phyloP scores from a whole-genome alignment of 2,329 filamentous ascomycete genomes.

The Chalaropsis ovoidea region DNA sequence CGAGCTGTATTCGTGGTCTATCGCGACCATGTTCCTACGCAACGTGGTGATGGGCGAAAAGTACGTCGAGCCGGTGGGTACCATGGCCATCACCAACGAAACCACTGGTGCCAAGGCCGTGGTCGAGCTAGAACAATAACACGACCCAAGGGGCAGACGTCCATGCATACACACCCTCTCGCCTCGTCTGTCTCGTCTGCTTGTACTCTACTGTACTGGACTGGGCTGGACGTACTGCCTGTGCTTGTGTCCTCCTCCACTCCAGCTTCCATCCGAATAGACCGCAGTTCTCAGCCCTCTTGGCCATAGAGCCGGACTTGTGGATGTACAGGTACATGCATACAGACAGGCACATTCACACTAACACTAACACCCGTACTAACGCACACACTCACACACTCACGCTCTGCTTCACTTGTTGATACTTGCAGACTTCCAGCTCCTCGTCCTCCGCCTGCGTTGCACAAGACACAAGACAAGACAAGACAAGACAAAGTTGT shows the following conservation, averaged over 20 bases:
- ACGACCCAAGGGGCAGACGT: too few species aligned
- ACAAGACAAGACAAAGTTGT: too few species aligned
- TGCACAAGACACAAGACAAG: too few species aligned
- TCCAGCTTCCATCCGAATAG: neutral
- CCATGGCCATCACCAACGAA: constrained; percentile 78
- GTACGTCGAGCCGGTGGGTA: constrained; percentile 89
- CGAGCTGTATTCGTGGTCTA: constrained; percentile 79
- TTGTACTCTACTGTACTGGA: too few species aligned
- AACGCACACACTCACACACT: too few species aligned
- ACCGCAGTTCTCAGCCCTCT: neutral
- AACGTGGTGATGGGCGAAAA: constrained; percentile 98
- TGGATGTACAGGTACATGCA: neutral
- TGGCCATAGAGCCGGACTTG: neutral
- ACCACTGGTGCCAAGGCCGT: constrained; percentile 70
- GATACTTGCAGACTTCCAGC: too few species aligned
- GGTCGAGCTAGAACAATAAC: too few species aligned
- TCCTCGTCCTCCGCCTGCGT: too few species aligned
- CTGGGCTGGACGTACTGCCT: too few species aligned
- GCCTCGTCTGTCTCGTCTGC: neutral
- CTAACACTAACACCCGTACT: too few species aligned
- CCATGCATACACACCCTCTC: neutral
- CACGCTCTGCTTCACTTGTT: too few species aligned
- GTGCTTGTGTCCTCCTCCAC: neutral
- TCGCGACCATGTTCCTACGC: constrained; percentile 80
- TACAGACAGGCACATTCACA: neutral